Evolutionary conservation across 1,284 basidiomycete species (phyloP), one percentile per base, ranked within the genome.

Genomic region (Cyathus olla): DNA sequence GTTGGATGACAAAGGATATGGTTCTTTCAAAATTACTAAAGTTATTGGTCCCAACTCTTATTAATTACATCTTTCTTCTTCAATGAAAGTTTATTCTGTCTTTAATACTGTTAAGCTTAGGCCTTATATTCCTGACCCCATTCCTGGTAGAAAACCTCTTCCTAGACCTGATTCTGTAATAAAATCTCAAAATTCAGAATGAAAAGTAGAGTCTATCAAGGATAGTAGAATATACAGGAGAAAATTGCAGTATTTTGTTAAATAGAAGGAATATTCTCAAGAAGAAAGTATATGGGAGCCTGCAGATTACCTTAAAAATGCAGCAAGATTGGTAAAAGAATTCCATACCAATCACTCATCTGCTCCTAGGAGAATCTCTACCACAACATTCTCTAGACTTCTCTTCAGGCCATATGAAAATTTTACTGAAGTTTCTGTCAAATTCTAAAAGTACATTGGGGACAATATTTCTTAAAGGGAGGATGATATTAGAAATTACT

Each of bases 21-120:
- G 82, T 27, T 83, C 80, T 1, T 85, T 72, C 66, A 57, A 57
- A 9, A 69, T 84, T 28, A 49, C 56, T 1, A 44, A 72, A 35
- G 65, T 66, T 22, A 52, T 80, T 13, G 66, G 71, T n/a, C 42
- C 58, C 0, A 48, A 64, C 8, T 66, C 72, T 1, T 82, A 76
- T 60, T 35, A 62, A 46, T 66, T 82, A 17, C 49, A 76, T 48
- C 69, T 84, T 19, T 78, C 83, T 2, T 21, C 51, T 4, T 31
- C 64, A 9, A 57, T 73, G 64, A 60, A 66, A 56, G 69, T 82
- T 3, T 80, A 85, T 60, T 61, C 71, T 3, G 74, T 82, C 3
- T 83, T 83, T 69, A 72, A 80, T 58, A 71, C 73, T 29, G 61
- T 61, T 17, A 71, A 72, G 10, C 72, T 76, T 17, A 54, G 39